phyloP scores from a whole-genome alignment of 176 grass and related monocot species.

The Oryza brachyantha region DNA sequence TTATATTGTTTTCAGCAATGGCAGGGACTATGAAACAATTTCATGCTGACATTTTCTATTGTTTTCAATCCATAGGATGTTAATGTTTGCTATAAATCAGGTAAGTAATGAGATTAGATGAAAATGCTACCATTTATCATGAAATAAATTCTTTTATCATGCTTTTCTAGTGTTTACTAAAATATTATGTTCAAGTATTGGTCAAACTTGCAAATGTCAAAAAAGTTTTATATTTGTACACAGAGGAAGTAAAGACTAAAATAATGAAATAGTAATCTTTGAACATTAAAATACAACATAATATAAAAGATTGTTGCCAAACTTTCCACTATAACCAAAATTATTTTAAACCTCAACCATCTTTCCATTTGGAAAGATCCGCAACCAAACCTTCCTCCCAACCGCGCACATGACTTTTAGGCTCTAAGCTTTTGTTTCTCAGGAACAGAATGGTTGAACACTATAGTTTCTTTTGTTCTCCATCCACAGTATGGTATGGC shows the following conservation, averaged over 20 bases:
- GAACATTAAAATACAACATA: neutral
- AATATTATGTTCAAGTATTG: too few relatives aligned
- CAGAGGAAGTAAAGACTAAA: neutral
- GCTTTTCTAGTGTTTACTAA: too few relatives aligned
- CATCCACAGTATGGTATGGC: neutral
- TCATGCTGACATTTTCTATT: neutral
- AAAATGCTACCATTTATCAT: neutral
- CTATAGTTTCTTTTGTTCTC: neutral
- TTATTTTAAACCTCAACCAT: neutral
- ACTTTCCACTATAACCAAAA: neutral
- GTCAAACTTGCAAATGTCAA: neutral
- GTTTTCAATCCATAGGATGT: neutral
- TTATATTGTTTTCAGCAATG: neutral
- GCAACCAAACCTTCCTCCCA: neutral
- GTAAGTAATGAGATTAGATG: neutral
- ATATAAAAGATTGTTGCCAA: neutral
- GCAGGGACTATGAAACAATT: neutral
- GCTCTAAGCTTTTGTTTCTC: neutral
- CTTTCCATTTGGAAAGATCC: neutral
- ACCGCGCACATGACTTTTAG: neutral
- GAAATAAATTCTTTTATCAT: too few relatives aligned
- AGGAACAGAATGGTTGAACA: neutral
- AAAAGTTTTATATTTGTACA: neutral
- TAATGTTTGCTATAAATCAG: neutral
- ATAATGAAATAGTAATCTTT: neutral